phyloP scores from a whole-genome alignment of 768 basidiomycete genomes.

The Serpula lacrymans region DNA sequence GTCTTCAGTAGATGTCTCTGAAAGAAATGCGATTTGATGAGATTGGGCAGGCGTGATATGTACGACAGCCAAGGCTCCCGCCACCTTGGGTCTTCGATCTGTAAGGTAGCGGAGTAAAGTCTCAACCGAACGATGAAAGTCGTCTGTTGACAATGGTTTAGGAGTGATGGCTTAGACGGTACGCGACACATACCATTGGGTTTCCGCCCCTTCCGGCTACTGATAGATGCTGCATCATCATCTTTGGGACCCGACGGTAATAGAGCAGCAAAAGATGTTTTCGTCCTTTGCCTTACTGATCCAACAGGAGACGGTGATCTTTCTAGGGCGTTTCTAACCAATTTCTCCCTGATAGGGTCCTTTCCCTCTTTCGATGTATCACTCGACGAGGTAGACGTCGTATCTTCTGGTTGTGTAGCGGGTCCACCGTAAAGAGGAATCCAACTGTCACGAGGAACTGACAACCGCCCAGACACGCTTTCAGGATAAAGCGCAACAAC shows the following conservation, averaged over 20 bases:
- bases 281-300: slow-evolving; percentile 49
- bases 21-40: slow-evolving; percentile 64
- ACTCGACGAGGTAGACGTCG: slow-evolving; percentile 21
- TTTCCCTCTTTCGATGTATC: slow-evolving; percentile 19
- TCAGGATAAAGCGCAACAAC: slow-evolving; percentile 89
- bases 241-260: slow-evolving; percentile 43
- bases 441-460: slow-evolving; percentile 68
- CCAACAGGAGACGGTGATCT: slow-evolving; percentile 33
- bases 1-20: slow-evolving; percentile 68
- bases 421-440: slow-evolving; percentile 84
- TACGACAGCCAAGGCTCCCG: slow-evolving; percentile 68
- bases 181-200: slow-evolving; percentile 13
- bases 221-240: slow-evolving; percentile 59
- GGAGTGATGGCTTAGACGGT: no score
- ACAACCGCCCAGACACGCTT: slow-evolving; percentile 72
- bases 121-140: slow-evolving; percentile 73
- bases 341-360: slow-evolving; percentile 21
- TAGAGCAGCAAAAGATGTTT: slow-evolving; percentile 53
- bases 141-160: slow-evolving; percentile 39
- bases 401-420: slow-evolving; percentile 26
- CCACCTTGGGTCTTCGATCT: slow-evolving; percentile 85
- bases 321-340: slow-evolving; percentile 17
- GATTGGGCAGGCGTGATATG: slow-evolving; percentile 68
- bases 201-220: slow-evolving; percentile 31
- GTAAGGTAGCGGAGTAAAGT: slow-evolving; percentile 84